Evolutionary conservation across 1,139 yeast genomes (phyloP).

Genomic region (Yamadazyma aaseri): DNA sequence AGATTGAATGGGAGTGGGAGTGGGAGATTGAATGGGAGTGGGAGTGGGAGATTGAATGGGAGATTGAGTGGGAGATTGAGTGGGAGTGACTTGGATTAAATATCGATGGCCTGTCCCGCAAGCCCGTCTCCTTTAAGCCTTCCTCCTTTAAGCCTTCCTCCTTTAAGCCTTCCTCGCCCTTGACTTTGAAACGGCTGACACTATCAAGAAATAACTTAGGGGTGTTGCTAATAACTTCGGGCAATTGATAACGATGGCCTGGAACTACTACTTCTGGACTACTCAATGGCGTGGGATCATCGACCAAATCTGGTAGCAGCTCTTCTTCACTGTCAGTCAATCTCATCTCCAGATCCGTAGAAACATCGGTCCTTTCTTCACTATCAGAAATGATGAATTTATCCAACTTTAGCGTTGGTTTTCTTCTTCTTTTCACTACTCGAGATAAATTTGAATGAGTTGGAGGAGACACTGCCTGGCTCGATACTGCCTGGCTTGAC

Average conservation of each 20-base stretch:
- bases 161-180: not conserved
- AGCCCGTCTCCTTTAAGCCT: not conserved
- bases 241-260: conserved; percentile 63
- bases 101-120: not conserved
- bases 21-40: conserved; percentile 37
- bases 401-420: conserved; percentile 5
- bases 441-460: too few relatives aligned
- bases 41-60: conserved; percentile 37
- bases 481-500: too few relatives aligned
- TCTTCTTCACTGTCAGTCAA: conserved; percentile 32
- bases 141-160: not conserved
- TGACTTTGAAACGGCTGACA: not conserved
- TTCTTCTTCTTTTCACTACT: conserved; percentile 7
- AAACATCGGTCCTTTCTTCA: conserved; percentile 1
- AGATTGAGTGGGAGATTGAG: conserved; percentile 33
- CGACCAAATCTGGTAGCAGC: conserved; percentile 38
- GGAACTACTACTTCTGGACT: conserved; percentile 20
- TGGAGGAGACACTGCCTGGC: too few relatives aligned
- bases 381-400: conserved; percentile 2
- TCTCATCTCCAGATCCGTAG: conserved; percentile 8
- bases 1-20: conserved; percentile 42
- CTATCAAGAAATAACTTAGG: conserved; percentile 1
- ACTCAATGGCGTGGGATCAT: conserved; percentile 29
- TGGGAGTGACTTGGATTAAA: conserved; percentile 16
- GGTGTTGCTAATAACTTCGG: conserved; percentile 64